Percentiles rank a stretch among this genome's conserved stretches.
phyloP scores from a whole-genome alignment of 1,284 basidiomycete genomes.

The Ganoderma multipileum region DNA sequence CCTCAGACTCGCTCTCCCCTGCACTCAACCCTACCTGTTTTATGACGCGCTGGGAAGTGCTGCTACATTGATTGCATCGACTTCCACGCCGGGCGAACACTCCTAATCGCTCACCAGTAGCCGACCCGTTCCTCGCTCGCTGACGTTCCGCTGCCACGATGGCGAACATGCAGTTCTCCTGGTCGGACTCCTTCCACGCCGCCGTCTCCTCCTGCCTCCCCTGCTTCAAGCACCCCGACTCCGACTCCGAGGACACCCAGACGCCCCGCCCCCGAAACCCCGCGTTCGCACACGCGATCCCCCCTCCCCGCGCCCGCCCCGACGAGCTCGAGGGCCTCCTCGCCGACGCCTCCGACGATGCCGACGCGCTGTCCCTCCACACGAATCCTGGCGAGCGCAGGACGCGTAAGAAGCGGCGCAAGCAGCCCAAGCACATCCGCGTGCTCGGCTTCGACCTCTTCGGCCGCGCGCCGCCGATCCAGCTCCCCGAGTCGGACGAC shows the following conservation, averaged over 20 bases:
- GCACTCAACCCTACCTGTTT: not conserved
- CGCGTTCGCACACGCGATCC: constrained; percentile 40
- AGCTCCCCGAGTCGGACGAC: constrained; percentile 61
- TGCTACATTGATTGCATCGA: not conserved
- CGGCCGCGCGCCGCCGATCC: constrained; percentile 60
- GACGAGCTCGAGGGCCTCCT: constrained; percentile 70
- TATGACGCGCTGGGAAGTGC: not conserved
- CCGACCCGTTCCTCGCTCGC: not conserved
- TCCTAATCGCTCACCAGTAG: not conserved
- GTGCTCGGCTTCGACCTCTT: constrained; percentile 72
- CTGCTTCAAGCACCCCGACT: constrained; percentile 49
- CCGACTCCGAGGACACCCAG: constrained; percentile 35
- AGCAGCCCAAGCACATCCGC: constrained; percentile 49
- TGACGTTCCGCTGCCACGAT: constrained; percentile 8
- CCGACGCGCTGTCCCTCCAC: constrained; percentile 68
- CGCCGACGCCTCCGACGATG: constrained; percentile 56
- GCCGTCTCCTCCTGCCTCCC: constrained; percentile 64
- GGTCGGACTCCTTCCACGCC: constrained; percentile 63
- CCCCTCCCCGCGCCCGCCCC: constrained; percentile 50
- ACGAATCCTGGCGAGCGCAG: constrained; percentile 59
- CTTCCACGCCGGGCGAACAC: not conserved
- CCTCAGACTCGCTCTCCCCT: not conserved
- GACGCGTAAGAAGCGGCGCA: constrained; percentile 41
- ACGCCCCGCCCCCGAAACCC: constrained; percentile 29
- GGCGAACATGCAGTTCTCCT: constrained; percentile 53